These are phyloP conservation scores for Cercospora citrullina DNA, from an alignment of 2,329 filamentous ascomycete genomes.

Conservation along the genomic window DNA sequence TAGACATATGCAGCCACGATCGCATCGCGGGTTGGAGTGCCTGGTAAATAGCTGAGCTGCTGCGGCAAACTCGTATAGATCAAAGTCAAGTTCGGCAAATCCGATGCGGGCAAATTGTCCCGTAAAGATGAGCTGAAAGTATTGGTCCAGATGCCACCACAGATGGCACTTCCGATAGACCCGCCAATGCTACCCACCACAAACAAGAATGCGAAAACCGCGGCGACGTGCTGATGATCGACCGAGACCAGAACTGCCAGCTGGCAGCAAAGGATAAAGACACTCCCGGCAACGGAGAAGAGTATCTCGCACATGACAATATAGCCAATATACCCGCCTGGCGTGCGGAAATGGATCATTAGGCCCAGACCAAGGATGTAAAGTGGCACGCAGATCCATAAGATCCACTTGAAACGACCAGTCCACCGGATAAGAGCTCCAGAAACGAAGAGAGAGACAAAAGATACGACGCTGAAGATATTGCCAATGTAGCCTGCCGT, in stretches of 20 bases:
- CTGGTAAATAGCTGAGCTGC: background rate
- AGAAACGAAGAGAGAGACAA: background rate
- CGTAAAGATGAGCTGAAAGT: background rate
- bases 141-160: background rate
- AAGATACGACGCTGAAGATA: background rate
- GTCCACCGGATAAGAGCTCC: background rate
- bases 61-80: background rate
- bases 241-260: background rate
- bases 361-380: background rate
- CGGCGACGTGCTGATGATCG: background rate
- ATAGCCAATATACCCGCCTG: background rate
- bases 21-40: background rate
- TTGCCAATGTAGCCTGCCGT: background rate
- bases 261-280: background rate
- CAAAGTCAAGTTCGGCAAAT: background rate
- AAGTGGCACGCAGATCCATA: background rate
- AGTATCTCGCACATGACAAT: background rate
- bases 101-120: background rate
- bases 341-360: background rate
- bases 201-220: background rate
- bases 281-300: background rate
- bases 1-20: background rate
- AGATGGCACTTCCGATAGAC: background rate
- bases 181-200: background rate
- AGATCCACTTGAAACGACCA: background rate